phyloP scores from a whole-genome alignment of 208 protist species.

The Spongospora subterranea region DNA sequence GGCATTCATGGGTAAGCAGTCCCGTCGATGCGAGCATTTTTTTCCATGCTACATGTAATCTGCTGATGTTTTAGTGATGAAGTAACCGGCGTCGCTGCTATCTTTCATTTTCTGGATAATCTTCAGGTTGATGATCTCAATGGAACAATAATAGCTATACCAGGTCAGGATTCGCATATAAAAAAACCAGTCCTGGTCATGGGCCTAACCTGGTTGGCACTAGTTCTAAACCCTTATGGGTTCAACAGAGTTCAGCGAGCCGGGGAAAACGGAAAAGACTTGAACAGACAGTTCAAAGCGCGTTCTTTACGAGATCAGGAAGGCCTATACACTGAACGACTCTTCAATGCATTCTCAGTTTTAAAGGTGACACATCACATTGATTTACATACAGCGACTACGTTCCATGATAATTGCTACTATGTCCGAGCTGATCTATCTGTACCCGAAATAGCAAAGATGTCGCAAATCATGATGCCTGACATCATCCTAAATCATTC shows the following conservation, averaged over 20 bases:
- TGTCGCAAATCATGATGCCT: neutral
- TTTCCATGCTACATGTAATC: neutral
- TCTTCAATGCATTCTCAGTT: neutral
- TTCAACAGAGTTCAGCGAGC: neutral
- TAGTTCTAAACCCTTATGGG: constrained; percentile 30
- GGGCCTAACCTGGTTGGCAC: neutral
- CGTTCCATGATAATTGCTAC: neutral
- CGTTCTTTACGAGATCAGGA: neutral
- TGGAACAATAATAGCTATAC: neutral
- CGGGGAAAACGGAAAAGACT: neutral
- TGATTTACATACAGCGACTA: constrained; percentile 24
- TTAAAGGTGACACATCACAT: neutral
- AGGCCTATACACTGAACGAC: neutral
- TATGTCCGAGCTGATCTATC: constrained; percentile 16
- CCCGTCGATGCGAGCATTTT: neutral
- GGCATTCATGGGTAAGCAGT: constrained; percentile 5
- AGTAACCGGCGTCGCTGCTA: constrained; percentile 19
- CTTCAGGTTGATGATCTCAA: neutral
- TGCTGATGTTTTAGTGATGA: neutral
- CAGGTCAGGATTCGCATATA: constrained; percentile 1
- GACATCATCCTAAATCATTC: neutral
- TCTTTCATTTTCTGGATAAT: neutral
- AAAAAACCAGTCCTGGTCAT: neutral
- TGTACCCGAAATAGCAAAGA: neutral
- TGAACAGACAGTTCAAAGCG: neutral